phyloP scores from a whole-genome alignment of 495 filamentous ascomycete species.

The Trichoderma asperelloides region DNA sequence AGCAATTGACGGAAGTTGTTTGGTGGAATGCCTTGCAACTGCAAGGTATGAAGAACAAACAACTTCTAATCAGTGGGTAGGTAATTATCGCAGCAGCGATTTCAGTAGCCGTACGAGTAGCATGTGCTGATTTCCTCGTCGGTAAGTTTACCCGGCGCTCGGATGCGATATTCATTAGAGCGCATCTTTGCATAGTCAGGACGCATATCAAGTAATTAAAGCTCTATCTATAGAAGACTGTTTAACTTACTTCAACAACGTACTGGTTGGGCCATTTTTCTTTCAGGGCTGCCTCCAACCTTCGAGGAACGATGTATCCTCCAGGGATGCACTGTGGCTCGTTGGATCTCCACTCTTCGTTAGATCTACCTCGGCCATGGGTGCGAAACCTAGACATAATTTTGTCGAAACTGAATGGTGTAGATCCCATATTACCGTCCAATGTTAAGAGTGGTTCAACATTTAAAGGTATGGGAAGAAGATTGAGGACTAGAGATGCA shows the following conservation, averaged over 20 bases:
- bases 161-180: not conserved
- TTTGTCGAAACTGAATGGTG: too few relatives aligned
- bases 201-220: not conserved
- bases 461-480: too few relatives aligned
- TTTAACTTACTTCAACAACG: not conserved
- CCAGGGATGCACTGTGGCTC: not conserved
- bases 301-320: not conserved
- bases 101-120: not conserved
- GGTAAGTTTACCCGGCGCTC: not conserved
- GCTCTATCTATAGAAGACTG: not conserved
- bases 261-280: not conserved
- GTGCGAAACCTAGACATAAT: too few relatives aligned
- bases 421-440: too few relatives aligned
- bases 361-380: not conserved
- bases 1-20: too few relatives aligned
- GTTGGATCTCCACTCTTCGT: not conserved
- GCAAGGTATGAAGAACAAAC: too few relatives aligned
- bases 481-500: too few relatives aligned
- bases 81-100: not conserved
- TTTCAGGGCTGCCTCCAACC: not conserved
- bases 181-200: not conserved
- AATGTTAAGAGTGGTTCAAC: too few relatives aligned
- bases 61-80: not conserved
- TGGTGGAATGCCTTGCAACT: too few relatives aligned
- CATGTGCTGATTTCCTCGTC: not conserved